Conservation (phyloP, 805 yeast genomes). For the Tetrapisispora fleetii region DNA sequence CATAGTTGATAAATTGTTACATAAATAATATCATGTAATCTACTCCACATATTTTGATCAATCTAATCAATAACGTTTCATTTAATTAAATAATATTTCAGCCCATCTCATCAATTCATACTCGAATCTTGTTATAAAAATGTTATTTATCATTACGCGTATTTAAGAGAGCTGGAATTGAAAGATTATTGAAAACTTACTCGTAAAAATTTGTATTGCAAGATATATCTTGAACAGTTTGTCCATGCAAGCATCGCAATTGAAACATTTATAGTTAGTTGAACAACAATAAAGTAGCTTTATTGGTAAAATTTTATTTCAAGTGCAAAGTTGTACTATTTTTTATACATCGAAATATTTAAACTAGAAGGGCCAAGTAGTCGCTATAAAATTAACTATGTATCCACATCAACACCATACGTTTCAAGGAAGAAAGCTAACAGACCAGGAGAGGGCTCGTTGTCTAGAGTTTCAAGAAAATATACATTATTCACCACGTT, state of each 20-base stretch:
- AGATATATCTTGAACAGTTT: not conserved
- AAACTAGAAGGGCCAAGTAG: not conserved
- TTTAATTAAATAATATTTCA: too few species aligned
- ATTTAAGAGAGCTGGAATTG: too few species aligned
- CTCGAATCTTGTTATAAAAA: not conserved
- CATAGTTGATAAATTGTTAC: not conserved
- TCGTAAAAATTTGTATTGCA: not conserved
- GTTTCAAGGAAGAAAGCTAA: constrained; percentile 50
- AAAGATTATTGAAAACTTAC: not conserved
- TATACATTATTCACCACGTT: constrained; percentile 87
- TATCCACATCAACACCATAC: constrained; percentile 25
- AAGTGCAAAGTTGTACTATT: too few species aligned
- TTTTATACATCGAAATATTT: not conserved
- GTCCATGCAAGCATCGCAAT: not conserved
- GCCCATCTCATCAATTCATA: too few species aligned
- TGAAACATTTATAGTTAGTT: not conserved
- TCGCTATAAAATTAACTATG: constrained; percentile 9
- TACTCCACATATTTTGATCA: too few species aligned
- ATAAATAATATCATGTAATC: too few species aligned
- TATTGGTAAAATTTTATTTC: too few species aligned
- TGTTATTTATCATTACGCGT: not conserved
- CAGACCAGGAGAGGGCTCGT: constrained; percentile 76
- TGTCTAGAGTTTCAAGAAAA: constrained; percentile 86
- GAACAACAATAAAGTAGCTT: too few species aligned
- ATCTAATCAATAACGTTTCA: too few species aligned